Base-by-base conservation (phyloP, 2,329 filamentous ascomycete genomes). In the Aspergillus transmontanensis region DNA sequence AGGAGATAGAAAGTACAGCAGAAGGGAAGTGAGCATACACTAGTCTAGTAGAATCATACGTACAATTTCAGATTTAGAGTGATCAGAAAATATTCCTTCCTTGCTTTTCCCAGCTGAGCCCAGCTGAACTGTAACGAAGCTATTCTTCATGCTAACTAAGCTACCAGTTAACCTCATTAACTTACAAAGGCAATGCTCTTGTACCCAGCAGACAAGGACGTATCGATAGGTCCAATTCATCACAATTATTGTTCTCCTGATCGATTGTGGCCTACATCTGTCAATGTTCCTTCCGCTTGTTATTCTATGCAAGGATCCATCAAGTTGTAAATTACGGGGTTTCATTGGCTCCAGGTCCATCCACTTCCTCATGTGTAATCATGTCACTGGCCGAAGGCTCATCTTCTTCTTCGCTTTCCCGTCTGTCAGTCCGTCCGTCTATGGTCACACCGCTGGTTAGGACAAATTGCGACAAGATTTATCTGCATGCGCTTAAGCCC, bases 391-490 rank as follows among this genome's bases (percentile, higher is more conserved):
- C 48, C 26, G 16, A 32, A 43, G 51, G 10, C n/a, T 54, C 51
- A 34, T 36, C 11, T 34, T 23, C 7, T 34, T 53, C 28, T 39
- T 14, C 32, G 16, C 6, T 32, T n/a, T 32, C 32, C n/a, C 28
- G 21, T 30, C 48, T 51, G 48, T 11, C 26, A 39, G 45, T 43
- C 43, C 26, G 14, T 48, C 46, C 19, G 14, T 59, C 32, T 2
- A 23, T 36, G 51, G 51, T 55, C 51, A 59, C 58, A 59, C 58
- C 58, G 58, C 58, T 41, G 46, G 30, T 39, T 51, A 23, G 26
- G 19, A 34, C 50, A 11, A 14, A 34, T 28, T 19, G 16, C 50
- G 28, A 21, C 50, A 53, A 55, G n/a, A 26, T 6, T 32, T 26
- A 39, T 41, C 30, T 39, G 32, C 34, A 55, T 39, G 51, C n/a